Conservation (phyloP, 352 stramenopile species). For the Phytophthora parvispora region DNA sequence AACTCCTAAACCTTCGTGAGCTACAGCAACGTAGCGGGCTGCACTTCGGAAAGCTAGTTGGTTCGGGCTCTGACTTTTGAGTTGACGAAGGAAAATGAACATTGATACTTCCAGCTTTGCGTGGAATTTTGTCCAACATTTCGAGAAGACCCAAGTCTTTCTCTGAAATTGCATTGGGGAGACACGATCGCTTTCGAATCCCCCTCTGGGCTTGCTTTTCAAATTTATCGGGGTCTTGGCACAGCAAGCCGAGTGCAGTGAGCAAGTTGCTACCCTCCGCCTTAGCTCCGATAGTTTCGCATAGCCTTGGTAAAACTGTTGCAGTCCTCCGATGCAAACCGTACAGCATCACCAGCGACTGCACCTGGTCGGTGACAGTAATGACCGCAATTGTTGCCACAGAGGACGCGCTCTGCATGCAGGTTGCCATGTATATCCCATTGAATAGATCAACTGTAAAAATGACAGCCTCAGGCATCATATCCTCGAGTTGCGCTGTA, state of each 20-base stretch:
- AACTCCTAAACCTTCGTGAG: not conserved
- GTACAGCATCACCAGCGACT: slow-evolving; percentile 10
- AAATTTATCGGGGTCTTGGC: slow-evolving; percentile 4
- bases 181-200: not conserved
- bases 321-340: slow-evolving; percentile 9
- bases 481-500: slow-evolving; percentile 14
- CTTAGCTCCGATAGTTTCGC: not conserved
- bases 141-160: not conserved
- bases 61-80: too few relatives aligned
- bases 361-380: slow-evolving; percentile 12
- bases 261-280: not conserved
- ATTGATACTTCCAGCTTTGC: not conserved
- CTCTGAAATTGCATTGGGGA: not conserved
- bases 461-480: slow-evolving; percentile 24
- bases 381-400: not conserved
- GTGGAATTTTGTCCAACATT: not conserved
- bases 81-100: not conserved
- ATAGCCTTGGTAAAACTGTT: not conserved
- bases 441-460: slow-evolving; percentile 35
- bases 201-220: not conserved
- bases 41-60: not conserved
- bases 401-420: slow-evolving; percentile 21
- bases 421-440: slow-evolving; percentile 21
- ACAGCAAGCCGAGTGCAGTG: not conserved
- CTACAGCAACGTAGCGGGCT: not conserved